phyloP scores from a whole-genome alignment of 768 basidiomycete genomes.

The Tulasnella sp. region DNA sequence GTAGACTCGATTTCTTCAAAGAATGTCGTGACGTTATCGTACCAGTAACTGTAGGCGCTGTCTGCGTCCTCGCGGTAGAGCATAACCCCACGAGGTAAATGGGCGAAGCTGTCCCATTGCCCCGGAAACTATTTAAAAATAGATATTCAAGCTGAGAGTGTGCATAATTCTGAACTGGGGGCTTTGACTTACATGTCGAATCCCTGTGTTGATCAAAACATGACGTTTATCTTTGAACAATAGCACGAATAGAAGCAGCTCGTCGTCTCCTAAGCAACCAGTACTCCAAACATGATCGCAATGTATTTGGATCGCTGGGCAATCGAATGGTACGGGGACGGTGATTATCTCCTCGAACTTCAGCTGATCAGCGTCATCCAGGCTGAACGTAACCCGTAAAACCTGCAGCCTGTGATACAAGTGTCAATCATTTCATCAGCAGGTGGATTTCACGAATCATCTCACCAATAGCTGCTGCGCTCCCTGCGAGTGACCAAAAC shows the following conservation, averaged over 20 bases:
- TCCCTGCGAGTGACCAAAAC: neutral
- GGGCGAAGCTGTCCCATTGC: conserved; percentile 2
- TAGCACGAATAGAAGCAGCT: neutral
- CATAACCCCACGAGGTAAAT: neutral
- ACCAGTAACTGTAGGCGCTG: neutral
- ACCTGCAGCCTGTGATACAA: too few species aligned
- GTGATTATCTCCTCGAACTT: neutral
- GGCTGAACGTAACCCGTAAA: too few species aligned
- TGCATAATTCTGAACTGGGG: too few species aligned
- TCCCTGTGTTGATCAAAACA: conserved; percentile 3
- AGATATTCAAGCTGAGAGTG: neutral
- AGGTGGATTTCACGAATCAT: too few species aligned
- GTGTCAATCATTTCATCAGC: too few species aligned
- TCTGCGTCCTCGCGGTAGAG: conserved; percentile 4
- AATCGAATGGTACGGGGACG: neutral
- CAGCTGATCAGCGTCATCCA: neutral
- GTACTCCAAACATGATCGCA: neutral
- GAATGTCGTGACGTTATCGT: neutral
- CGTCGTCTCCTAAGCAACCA: neutral
- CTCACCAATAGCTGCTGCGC: too few species aligned
- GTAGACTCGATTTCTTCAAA: neutral
- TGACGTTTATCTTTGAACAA: neutral
- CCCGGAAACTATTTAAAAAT: neutral
- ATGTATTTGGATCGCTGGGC: conserved; percentile 5
- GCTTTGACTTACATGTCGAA: neutral